These are phyloP conservation scores for Fusarium sp. DNA, from an alignment of 2,329 filamentous ascomycete species.

Conservation along the genomic window DNA sequence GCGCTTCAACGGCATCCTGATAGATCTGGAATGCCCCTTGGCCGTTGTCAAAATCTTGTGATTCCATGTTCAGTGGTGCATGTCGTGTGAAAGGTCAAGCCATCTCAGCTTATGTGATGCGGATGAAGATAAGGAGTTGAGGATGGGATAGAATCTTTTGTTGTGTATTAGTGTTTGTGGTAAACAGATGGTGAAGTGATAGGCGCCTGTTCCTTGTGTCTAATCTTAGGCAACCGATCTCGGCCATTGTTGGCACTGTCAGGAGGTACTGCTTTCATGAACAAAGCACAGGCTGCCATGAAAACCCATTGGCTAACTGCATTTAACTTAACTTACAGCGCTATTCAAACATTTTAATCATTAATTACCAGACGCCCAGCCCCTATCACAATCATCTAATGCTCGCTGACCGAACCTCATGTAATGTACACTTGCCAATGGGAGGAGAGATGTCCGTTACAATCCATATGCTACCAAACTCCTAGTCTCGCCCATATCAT, in stretches of 20 bases:
- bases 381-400: constrained; percentile 54
- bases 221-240: neutral
- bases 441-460: constrained; percentile 64
- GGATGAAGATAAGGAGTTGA: neutral
- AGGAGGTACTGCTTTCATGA: neutral
- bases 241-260: constrained; percentile 9
- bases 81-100: neutral
- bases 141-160: neutral
- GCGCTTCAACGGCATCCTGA: neutral
- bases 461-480: constrained; percentile 46
- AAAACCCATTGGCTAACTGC: neutral
- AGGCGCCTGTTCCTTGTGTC: neutral
- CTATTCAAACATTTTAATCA: constrained; percentile 38
- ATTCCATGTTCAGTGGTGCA: constrained; percentile 2
- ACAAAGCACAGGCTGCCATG: neutral
- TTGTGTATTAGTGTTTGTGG: neutral
- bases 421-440: constrained; percentile 62
- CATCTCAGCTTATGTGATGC: neutral
- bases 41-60: neutral
- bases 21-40: neutral
- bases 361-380: constrained; percentile 49
- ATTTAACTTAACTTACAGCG: neutral
- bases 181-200: constrained; percentile 3
- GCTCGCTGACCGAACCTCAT: constrained; percentile 53
- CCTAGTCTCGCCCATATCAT: constrained; percentile 44